Evolutionary conservation across 805 yeast genomes (phyloP).

Genomic region (Candida nemodendra): DNA sequence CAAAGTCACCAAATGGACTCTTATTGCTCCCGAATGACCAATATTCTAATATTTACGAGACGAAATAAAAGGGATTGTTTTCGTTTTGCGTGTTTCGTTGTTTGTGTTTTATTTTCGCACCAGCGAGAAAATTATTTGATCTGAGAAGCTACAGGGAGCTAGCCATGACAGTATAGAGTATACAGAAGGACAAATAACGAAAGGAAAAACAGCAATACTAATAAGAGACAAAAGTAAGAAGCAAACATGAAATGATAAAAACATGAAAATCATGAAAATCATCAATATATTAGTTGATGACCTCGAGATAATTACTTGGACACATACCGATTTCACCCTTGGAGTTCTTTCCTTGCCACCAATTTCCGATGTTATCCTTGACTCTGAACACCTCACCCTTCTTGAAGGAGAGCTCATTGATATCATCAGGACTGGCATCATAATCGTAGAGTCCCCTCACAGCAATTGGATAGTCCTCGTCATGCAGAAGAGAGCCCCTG

Average conservation of each 20-base stretch:
- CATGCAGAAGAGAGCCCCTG: conserved; percentile 13
- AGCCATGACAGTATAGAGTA: no score
- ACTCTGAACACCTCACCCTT: conserved; percentile 92
- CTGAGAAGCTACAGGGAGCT: no score
- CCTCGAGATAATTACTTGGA: conserved; percentile 89
- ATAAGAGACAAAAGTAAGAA: not conserved
- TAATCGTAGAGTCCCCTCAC: conserved; percentile 88
- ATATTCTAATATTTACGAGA: no score
- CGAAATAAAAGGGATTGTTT: no score
- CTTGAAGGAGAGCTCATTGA: conserved; percentile 84
- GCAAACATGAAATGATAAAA: not conserved
- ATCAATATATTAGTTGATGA: conserved; percentile 40
- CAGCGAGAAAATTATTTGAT: no score
- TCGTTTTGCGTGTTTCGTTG: no score
- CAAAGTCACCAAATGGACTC: no score
- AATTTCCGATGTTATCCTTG: conserved; percentile 89
- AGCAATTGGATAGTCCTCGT: conserved; percentile 67
- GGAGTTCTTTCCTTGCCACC: conserved; percentile 96
- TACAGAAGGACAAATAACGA: no score
- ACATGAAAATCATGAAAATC: not conserved
- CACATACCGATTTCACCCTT: conserved; percentile 95
- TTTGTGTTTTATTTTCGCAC: no score
- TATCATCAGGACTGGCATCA: conserved; percentile 88
- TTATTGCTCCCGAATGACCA: no score
- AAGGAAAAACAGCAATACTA: no score